Evolutionary conservation across 768 basidiomycete genomes (phyloP), one percentile per base, ranked within the genome.

Genomic region (Suillus brevipes): DNA sequence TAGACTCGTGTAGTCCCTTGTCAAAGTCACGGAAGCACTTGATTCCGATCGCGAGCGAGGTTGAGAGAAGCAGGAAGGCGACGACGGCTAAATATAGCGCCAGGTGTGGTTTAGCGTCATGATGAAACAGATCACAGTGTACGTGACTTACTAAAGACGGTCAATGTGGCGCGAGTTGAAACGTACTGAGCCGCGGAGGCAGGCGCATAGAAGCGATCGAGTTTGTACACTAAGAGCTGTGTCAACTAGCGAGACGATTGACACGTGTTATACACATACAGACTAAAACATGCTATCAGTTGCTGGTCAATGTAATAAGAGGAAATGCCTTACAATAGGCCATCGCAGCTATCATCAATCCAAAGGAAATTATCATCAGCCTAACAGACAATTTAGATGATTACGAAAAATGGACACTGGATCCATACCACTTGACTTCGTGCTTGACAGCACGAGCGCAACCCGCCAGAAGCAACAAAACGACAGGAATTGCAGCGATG

Each of bases 11-110:
- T 23, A 95, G 79, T n/a, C 94, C 93, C 73, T 86, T 86, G 75
- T 91, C 89, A 71, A 95, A 95, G 79, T 94, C 92, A 36, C 82
- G 73, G 80, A 91, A 91, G 74, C 93, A 95, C 60, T 88, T 86
- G 25, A 94, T 73, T 25, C 93, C 93, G 34, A 94, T 83, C 14
- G 79, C 83, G 71, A 95, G 92, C 13, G 91, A 91, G n/a, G 80
- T 74, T 63, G 92, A 83, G 36, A 94, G 75, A 52, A 94, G 81
- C 18, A 94, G 61, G 77, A 94, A 92, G 0, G 92, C 87, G 61
- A 89, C 82, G 66, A 93, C 84, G 28, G 90, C 93, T 95, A 67
- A 57, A 31, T 40, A 42, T 34, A 45, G 10, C 58, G 40, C 36
- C 20, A 60, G 42, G 4, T 8, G 58, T 65, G 40, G 40, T 38